A percentile compares a stretch with the other conserved stretches of the same genome.
phyloP scores from a whole-genome alignment of 371 early-diverging fungal genomes.

The Coemansia sp. region DNA sequence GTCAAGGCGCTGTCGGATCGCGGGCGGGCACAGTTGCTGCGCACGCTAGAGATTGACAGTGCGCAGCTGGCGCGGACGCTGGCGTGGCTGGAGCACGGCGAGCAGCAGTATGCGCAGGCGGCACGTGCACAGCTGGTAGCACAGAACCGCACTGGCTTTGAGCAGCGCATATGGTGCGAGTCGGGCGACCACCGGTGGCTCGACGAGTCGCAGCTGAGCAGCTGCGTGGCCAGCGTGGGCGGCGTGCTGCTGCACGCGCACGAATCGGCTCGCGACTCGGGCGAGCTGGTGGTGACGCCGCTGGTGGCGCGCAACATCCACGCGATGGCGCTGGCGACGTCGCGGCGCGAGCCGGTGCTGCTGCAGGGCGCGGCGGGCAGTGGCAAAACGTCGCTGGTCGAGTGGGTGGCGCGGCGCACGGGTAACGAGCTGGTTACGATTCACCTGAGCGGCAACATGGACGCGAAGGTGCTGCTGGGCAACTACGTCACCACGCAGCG shows the following conservation, averaged over 20 bases:
- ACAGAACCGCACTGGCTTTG: constrained; percentile 8
- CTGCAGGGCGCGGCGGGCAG: constrained; percentile 92
- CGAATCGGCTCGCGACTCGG: neutral
- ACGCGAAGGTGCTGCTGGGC: constrained; percentile 95
- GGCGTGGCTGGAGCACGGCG: constrained; percentile 33
- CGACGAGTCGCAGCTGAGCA: constrained; percentile 15
- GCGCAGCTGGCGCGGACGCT: constrained; percentile 8
- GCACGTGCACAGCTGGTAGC: constrained; percentile 9
- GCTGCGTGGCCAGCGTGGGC: constrained; percentile 40
- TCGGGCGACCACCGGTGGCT: constrained; percentile 20
- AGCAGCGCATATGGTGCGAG: constrained; percentile 12
- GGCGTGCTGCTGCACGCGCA: constrained; percentile 46
- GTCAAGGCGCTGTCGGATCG: constrained; percentile 17
- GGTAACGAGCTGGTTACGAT: constrained; percentile 89
- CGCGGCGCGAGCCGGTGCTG: constrained; percentile 85
- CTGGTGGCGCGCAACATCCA: constrained; percentile 75
- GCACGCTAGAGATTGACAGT: neutral
- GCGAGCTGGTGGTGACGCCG: constrained; percentile 59
- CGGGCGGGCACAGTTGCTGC: constrained; percentile 19
- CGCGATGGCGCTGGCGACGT: constrained; percentile 79
- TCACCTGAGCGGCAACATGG: constrained; percentile 99
- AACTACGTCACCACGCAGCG: constrained; percentile 93
- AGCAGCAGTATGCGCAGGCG: constrained; percentile 9
- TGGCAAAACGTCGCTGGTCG: constrained; percentile 95
- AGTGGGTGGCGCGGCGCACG: constrained; percentile 80